Evolutionary conservation across 164 flowering plant genomes (phyloP), one percentile per base, ranked within the genome.

Genomic region (Aristolochia fimbriata): DNA sequence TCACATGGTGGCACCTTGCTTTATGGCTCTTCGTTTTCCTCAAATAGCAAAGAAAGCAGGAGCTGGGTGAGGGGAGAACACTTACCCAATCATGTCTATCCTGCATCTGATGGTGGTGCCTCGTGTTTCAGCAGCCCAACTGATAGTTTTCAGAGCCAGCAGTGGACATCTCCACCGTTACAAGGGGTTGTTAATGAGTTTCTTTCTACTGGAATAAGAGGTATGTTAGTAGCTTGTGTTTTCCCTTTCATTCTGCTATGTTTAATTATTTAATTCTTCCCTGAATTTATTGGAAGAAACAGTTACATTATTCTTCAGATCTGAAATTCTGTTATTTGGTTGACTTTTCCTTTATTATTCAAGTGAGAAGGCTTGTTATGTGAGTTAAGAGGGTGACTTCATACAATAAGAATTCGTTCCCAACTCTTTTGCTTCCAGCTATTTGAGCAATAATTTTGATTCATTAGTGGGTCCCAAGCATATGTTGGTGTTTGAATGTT

Each of bases 21-120:
- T 21, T 79, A 67, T 75, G 87, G 78, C 7, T 84, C 95, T 52
- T 84, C 94, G 21, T 70, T 81, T 60, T 91, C 97, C 20, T 78
- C 88, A 54, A 79, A 81, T 63, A 81, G 92, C 57, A 80, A 81
- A 73, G 87, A 70, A 70, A 85, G 95, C 71, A 70, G 79, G 63
- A 67, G 73, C 64, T 79, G 85, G 83, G 59, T 80, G 73, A 83
- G 87, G 69, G 81, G 81, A 37, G 77, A 76, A 59, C 73, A 67
- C 61, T 70, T 71, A 25, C 63, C 69, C 1, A 69, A 59, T 76
- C 81, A 76, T 67, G 86, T 77, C 3, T 62, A 78, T 68, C 71
- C 81, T 62, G 73, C 79, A 24, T 84, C 91, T 57, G 97, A 87
- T 76, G 85, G 84, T 41, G 69, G 70, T 67, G 84, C 77, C 48